Base-by-base conservation (phyloP, 768 basidiomycete species). In the Polyporus arcularius region DNA sequence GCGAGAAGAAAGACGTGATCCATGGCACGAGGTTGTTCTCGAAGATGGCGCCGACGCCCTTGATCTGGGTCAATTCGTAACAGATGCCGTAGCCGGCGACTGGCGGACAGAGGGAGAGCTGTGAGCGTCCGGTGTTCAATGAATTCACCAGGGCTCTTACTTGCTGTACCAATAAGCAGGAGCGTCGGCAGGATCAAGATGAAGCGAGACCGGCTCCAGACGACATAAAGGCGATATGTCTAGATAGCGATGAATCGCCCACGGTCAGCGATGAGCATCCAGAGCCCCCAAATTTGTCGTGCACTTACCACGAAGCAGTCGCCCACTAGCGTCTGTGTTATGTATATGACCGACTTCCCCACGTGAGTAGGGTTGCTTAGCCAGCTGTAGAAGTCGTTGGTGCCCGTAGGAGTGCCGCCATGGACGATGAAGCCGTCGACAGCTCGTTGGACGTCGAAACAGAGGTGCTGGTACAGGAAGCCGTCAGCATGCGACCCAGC, bases 321-420 rank as follows among this genome's bases (percentile, higher is more conserved):
- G 11, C 56, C 61, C 14, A 62, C 46, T 10, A 57, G n/a, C 2
- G 61, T 62, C 53, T 58, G 56, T 12, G 52, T 54, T 45, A 53
- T 35, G 35, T 57, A 62, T 1, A 62, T 40, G 28, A 54, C 40
- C 15, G 38, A 45, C 42, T 47, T 62, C 9, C 43, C 47, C 38
- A 57, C 48, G 14, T 56, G 38, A 4, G 51, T 53, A 16, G 61
- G 61, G 39, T 57, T 45, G 28, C 32, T 57, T 12, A 57, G 21
- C 4, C 28, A 18, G 14, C 7, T n/a, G 48, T 48, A 57, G 46
- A 35, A 58, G 45, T 53, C 51, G 8, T 32, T 32, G 18, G 31
- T 39, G 40, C 32, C 60, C 18, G 12, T 43, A 3, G 43, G 55
- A n/a, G 18, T 61, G 0, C 43, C 55, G 16, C 21, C 55, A 40